phyloP scores from a whole-genome alignment of 2,329 filamentous ascomycete genomes.

The Aspergillus sp. region DNA sequence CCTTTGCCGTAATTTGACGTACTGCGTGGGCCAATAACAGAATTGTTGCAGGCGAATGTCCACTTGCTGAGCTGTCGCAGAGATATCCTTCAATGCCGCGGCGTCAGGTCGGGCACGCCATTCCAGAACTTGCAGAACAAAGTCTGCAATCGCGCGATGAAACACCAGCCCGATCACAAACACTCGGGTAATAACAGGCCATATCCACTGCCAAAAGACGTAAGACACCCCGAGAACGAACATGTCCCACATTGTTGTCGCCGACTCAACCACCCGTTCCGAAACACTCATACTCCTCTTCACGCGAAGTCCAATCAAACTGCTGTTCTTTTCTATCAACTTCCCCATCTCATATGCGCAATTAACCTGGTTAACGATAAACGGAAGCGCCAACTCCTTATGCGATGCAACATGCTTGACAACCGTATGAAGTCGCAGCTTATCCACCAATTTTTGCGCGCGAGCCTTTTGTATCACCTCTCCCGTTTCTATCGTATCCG shows the following conservation, averaged over 20 bases:
- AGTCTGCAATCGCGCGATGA: constrained; percentile 78
- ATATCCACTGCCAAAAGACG: constrained; percentile 70
- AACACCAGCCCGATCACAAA: constrained; percentile 79
- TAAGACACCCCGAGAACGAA: constrained; percentile 68
- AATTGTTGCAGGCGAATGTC: constrained; percentile 97
- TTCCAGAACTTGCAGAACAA: constrained; percentile 75
- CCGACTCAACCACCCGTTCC: constrained; percentile 90
- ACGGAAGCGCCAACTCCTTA: constrained; percentile 77
- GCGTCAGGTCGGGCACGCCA: constrained; percentile 77
- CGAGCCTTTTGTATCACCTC: constrained; percentile 68
- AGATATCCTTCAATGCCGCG: constrained; percentile 89
- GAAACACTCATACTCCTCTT: constrained; percentile 89
- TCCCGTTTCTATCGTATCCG: constrained; percentile 66
- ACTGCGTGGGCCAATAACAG: constrained; percentile 98
- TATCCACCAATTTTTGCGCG: constrained; percentile 71
- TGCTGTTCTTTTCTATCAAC: constrained; percentile 83
- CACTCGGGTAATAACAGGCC: constrained; percentile 69
- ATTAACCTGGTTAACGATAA: constrained; percentile 90
- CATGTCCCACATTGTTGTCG: constrained; percentile 78
- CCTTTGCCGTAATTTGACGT: constrained; percentile 82
- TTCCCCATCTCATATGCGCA: constrained; percentile 89
- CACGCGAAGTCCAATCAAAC: constrained; percentile 75
- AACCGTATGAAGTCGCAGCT: constrained; percentile 85
- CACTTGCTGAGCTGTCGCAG: constrained; percentile 93
- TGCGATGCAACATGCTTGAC: constrained; percentile 71